A percentile compares a stretch with the other conserved stretches of the same genome.
Evolutionary conservation across 1,284 basidiomycete genomes (phyloP).

Genomic region (Malassezia furfur): DNA sequence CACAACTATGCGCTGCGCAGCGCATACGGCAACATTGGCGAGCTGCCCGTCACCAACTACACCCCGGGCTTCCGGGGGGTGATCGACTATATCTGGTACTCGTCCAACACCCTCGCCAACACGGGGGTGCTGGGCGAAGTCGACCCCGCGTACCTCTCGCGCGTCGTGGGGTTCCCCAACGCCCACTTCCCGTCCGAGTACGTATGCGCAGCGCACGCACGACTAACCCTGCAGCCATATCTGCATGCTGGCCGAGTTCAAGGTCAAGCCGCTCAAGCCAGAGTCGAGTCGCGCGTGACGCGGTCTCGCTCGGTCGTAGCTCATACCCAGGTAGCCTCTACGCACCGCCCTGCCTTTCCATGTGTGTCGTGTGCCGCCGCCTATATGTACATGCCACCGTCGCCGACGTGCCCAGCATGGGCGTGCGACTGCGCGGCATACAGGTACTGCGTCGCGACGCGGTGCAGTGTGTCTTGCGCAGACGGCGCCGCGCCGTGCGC

Average conservation of each 20-base stretch:
- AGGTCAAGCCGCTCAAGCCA: constrained; percentile 27
- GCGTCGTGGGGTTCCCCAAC: constrained; percentile 92
- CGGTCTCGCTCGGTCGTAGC: neutral
- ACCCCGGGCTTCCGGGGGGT: constrained; percentile 59
- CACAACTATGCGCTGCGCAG: constrained; percentile 75
- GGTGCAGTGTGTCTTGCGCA: neutral
- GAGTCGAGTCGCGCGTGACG: neutral
- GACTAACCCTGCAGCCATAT: constrained; percentile 17
- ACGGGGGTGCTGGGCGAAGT: constrained; percentile 81
- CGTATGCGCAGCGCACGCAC: neutral
- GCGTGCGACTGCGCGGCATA: neutral
- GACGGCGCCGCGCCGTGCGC: neutral
- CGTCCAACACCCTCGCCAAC: constrained; percentile 65
- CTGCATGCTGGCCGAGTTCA: constrained; percentile 45
- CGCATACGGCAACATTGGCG: constrained; percentile 56
- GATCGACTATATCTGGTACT: constrained; percentile 93
- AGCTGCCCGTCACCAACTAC: constrained; percentile 74
- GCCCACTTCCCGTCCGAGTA: constrained; percentile 67
- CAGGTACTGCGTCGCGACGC: neutral
- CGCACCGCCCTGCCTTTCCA: neutral
- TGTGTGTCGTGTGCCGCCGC: too few relatives aligned
- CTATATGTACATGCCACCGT: constrained; percentile 17
- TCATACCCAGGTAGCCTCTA: neutral
- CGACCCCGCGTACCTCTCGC: constrained; percentile 73
- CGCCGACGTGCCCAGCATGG: constrained; percentile 6